A percentile compares a stretch with the other conserved stretches of the same genome.
Evolutionary conservation across 2,329 filamentous ascomycete genomes (phyloP).

Genomic region (Fusarium fracticaudum): DNA sequence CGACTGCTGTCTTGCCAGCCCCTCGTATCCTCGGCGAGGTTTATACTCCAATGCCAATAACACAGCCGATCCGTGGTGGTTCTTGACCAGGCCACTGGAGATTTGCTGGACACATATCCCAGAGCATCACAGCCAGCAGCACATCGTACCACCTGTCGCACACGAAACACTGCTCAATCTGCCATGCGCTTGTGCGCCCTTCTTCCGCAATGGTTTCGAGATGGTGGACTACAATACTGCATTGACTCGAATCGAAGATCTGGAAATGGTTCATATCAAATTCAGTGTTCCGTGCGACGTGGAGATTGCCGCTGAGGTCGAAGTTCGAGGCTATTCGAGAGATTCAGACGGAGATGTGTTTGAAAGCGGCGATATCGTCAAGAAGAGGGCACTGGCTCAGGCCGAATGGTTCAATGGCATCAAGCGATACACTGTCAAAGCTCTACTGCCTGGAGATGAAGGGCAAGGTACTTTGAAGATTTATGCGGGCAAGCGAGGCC

Average conservation of each 20-base stretch:
- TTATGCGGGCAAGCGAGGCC: constrained; percentile 90
- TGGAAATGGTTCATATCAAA: constrained; percentile 92
- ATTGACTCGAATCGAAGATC: constrained; percentile 82
- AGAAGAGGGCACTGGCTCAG: constrained; percentile 88
- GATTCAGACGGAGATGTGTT: constrained; percentile 93
- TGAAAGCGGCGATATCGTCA: constrained; percentile 87
- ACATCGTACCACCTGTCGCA: constrained; percentile 88
- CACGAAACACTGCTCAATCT: constrained; percentile 87
- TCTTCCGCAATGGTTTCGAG: constrained; percentile 83
- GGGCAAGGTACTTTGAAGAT: constrained; percentile 88
- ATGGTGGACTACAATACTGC: constrained; percentile 94
- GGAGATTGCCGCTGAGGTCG: constrained; percentile 91
- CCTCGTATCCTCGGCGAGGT: constrained; percentile 83
- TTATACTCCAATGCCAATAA: constrained; percentile 79
- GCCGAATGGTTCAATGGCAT: constrained; percentile 88
- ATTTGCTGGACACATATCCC: constrained; percentile 97
- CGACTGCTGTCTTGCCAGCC: constrained; percentile 90
- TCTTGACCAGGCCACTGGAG: constrained; percentile 87
- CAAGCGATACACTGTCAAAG: constrained; percentile 95
- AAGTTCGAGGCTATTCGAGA: constrained; percentile 80
- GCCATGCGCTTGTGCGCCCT: constrained; percentile 85
- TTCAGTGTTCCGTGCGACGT: constrained; percentile 89
- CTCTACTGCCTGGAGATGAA: constrained; percentile 89
- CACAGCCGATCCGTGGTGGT: constrained; percentile 89
- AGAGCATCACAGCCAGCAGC: constrained; percentile 86